Base-by-base conservation (phyloP, 2,329 filamentous ascomycete genomes). In the Neobulgaria alba region DNA sequence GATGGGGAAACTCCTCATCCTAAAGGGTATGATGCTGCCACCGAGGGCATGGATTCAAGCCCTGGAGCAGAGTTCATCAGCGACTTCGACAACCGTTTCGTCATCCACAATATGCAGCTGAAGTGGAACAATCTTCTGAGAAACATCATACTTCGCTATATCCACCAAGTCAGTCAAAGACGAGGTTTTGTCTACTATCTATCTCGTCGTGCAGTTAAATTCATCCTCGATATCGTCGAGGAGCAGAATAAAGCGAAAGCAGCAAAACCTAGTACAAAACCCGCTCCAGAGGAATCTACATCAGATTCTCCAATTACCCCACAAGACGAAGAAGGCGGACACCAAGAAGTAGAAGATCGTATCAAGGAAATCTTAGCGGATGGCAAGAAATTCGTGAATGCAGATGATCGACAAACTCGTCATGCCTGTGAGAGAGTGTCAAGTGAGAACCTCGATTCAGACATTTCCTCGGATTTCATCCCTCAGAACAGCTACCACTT, bases 101-200 rank as follows among this genome's bases (percentile, higher is more conserved):
- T 96, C 53, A 84, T 98, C 38, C 92, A 98, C 68, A 98, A 98
- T 55, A 77, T 93, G 59, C 92, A 98, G 57, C 68, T 98, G 42
- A 98, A 98, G 63, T 98, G 92, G 92, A 96, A 95, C 66, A 98
- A 98, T 55, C 77, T 89, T 9, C 66, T 98, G 29, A 79, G 92
- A 44, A 96, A 98, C 58, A 95, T 95, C 55, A 92, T 98, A 36
- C 74, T 98, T 30, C 85, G 92, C 17, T 98, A 98, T 61, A 93
- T 92, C 48, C 92, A 98, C 58, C 92, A 98, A 67, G 92, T 94
- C 56, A 88, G 89, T 59, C 93, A 98, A 63, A 77, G 92, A 38
- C 80, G 92, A 52, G 93, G 92, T 38, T 96, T 98, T 58, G 82
- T 98, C 20, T 98, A 98, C 66, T 98, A 98, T 63, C 82, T 96